phyloP scores from a whole-genome alignment of 768 basidiomycete genomes.

The Lactarius pseudohatsudake region DNA sequence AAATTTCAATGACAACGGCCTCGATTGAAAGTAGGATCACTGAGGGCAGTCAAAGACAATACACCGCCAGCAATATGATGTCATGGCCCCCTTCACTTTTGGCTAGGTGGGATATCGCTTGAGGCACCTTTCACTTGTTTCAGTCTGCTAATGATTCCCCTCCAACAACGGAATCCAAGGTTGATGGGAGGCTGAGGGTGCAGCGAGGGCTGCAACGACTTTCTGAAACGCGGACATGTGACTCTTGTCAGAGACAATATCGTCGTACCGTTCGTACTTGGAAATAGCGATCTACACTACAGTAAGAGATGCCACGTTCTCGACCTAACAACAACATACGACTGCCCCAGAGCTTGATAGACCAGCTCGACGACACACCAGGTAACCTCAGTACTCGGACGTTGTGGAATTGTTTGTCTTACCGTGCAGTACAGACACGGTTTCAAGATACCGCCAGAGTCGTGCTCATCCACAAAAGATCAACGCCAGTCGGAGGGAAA shows the following conservation, averaged over 20 bases:
- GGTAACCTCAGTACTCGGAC: slow-evolving; percentile 5
- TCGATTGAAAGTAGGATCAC: neutral
- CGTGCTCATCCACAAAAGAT: slow-evolving; percentile 10
- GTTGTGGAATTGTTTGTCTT: neutral
- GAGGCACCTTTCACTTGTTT: no score
- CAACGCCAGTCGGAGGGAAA: slow-evolving; percentile 53
- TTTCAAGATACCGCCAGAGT: neutral
- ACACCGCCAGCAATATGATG: no score
- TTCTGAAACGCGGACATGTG: neutral
- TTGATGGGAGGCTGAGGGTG: no score
- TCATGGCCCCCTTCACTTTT: no score
- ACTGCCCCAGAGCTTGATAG: slow-evolving; percentile 25
- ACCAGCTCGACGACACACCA: slow-evolving; percentile 17
- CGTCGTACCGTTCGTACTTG: neutral
- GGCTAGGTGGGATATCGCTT: no score
- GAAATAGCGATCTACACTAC: neutral
- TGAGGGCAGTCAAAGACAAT: neutral
- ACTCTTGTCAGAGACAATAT: neutral
- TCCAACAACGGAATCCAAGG: no score
- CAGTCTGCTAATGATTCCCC: no score
- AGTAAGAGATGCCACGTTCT: slow-evolving; percentile 9
- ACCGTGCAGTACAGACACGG: neutral
- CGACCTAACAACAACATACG: slow-evolving; percentile 3
- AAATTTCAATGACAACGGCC: neutral
- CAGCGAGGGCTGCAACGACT: neutral